Conservation (phyloP, 2,329 filamentous ascomycete species). For the Colletotrichum sp. region DNA sequence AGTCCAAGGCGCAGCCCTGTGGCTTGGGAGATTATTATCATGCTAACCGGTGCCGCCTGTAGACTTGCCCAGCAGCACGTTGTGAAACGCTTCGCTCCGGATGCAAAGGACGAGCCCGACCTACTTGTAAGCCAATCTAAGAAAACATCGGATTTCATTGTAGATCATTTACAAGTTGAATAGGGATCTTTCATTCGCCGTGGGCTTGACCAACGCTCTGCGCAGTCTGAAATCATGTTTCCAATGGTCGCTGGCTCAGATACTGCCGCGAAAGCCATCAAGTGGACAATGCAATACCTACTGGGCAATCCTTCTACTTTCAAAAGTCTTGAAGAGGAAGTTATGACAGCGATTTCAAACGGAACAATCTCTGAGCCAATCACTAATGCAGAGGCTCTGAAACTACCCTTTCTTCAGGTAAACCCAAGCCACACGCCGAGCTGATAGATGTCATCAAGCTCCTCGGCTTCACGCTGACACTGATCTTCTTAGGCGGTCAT, state of each 20-base stretch:
- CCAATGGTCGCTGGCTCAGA: constrained; percentile 37
- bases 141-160: neutral
- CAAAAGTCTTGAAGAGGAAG: constrained; percentile 50
- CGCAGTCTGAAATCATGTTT: constrained; percentile 11
- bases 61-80: constrained; percentile 4
- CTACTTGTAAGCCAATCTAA: neutral
- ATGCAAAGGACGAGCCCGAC: constrained; percentile 5
- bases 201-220: constrained; percentile 1
- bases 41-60: neutral
- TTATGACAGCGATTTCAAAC: constrained; percentile 36
- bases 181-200: constrained; percentile 4
- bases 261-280: constrained; percentile 38
- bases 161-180: neutral
- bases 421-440: too few relatives aligned
- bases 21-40: neutral
- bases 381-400: constrained; percentile 37
- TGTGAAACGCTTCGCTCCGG: neutral
- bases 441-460: accelerated
- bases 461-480: neutral
- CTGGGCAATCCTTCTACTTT: constrained; percentile 52
- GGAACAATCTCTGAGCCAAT: constrained; percentile 25
- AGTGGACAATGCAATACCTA: constrained; percentile 55
- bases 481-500: constrained; percentile 46
- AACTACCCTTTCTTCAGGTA: constrained; percentile 43
- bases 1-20: neutral